phyloP scores from a whole-genome alignment of 352 stramenopile species.

The Globisporangium paroecandrum region DNA sequence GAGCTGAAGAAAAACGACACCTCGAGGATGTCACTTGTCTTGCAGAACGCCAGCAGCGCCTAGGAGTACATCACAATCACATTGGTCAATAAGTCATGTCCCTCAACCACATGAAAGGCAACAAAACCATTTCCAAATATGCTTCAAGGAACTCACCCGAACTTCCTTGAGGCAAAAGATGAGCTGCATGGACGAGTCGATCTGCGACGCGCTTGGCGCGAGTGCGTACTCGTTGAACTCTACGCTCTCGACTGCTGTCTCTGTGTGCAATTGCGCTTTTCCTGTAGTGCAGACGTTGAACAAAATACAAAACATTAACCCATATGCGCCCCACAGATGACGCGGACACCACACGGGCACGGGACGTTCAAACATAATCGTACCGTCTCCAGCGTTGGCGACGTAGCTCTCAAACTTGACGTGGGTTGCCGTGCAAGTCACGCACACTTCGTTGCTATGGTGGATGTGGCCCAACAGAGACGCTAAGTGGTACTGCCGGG shows the following conservation, averaged over 20 bases:
- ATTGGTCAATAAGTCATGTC: background rate
- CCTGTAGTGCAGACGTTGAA: conserved; percentile 15
- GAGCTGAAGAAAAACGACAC: conserved; percentile 70
- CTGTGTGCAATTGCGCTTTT: conserved; percentile 77
- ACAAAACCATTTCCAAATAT: conserved; percentile 7
- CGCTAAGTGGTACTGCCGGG: conserved; percentile 68
- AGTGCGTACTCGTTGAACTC: conserved; percentile 79
- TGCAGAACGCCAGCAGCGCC: conserved; percentile 74
- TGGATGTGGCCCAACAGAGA: conserved; percentile 80
- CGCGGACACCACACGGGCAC: background rate
- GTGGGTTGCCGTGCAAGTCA: conserved; percentile 58
- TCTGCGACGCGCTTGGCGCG: conserved; percentile 25
- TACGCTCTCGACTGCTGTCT: conserved; percentile 72
- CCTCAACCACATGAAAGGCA: background rate
- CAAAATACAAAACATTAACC: background rate
- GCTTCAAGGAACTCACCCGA: conserved; percentile 26
- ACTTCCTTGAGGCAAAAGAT: conserved; percentile 86
- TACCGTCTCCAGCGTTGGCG: conserved; percentile 45
- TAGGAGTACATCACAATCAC: conserved; percentile 5
- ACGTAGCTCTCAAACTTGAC: conserved; percentile 85
- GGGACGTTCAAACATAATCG: background rate
- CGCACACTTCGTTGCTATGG: conserved; percentile 72
- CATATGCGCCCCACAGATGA: too few species aligned
- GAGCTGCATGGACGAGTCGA: conserved; percentile 64
- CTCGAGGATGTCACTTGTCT: conserved; percentile 70